Conservation (phyloP, 2,329 filamentous ascomycete genomes). For the Cyclaneusma minus region DNA sequence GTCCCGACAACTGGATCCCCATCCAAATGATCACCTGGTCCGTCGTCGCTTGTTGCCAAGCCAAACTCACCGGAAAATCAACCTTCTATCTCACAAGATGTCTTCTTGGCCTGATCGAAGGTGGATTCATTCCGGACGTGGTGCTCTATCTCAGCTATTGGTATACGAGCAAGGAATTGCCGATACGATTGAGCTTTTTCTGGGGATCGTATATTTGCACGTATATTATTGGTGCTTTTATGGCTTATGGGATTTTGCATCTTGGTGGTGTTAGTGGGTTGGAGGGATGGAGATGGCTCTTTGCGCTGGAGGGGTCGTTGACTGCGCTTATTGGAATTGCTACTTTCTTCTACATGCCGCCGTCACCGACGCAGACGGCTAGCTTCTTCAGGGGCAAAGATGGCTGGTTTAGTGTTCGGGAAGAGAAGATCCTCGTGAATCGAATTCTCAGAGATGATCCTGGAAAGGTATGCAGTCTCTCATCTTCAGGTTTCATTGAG, state of each 20-base stretch:
- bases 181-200: constrained; percentile 49
- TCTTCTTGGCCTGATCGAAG: constrained; percentile 14
- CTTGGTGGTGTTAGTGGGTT: constrained; percentile 34
- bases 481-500: constrained; percentile 33
- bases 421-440: constrained; percentile 53
- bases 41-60: constrained; percentile 29
- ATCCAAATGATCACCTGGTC: constrained; percentile 35
- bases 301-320: constrained; percentile 27
- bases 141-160: constrained; percentile 55
- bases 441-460: constrained; percentile 37
- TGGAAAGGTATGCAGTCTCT: constrained; percentile 26
- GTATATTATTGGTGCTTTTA: constrained; percentile 35
- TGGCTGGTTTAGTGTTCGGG: constrained; percentile 46
- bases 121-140: constrained; percentile 44
- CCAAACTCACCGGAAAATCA: constrained; percentile 24
- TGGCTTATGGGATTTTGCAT: constrained; percentile 38
- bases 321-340: constrained; percentile 33
- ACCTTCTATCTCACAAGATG: constrained; percentile 27
- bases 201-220: constrained; percentile 41
- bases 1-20: constrained; percentile 34
- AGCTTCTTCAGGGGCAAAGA: constrained; percentile 38
- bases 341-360: constrained; percentile 38
- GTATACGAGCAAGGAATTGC: constrained; percentile 51
- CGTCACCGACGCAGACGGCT: constrained; percentile 45
- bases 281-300: constrained; percentile 43